Conservation (phyloP, 2,329 filamentous ascomycete genomes). For the Pseudocercospora vitis region DNA sequence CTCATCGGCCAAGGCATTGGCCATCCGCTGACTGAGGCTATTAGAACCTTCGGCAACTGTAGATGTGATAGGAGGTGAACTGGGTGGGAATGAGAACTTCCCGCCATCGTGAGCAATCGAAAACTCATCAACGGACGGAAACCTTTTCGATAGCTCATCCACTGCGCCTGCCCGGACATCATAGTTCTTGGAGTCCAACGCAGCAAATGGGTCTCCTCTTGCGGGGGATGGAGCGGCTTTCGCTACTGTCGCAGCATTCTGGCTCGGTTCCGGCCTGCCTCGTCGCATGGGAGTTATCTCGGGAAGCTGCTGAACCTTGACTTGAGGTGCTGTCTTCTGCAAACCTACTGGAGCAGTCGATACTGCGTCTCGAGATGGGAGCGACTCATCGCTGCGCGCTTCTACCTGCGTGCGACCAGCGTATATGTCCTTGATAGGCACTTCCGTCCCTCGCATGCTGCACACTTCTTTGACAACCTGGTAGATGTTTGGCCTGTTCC, state of each 20-base stretch:
- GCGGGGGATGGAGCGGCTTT: slow-evolving; percentile 64
- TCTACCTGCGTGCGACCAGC: slow-evolving; percentile 62
- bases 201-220: slow-evolving; percentile 84
- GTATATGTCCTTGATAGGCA: slow-evolving; percentile 78
- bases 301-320: slow-evolving; percentile 72
- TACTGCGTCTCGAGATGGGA: slow-evolving; percentile 55
- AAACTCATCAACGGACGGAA: slow-evolving; percentile 91
- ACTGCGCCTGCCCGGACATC: slow-evolving; percentile 52
- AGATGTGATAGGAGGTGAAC: slow-evolving; percentile 36
- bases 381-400: slow-evolving; percentile 58
- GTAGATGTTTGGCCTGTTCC: slow-evolving; percentile 85
- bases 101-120: slow-evolving; percentile 72
- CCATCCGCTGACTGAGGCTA: slow-evolving; percentile 64
- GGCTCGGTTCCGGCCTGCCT: slow-evolving; percentile 62
- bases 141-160: slow-evolving; percentile 82
- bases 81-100: slow-evolving; percentile 23
- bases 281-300: slow-evolving; percentile 93
- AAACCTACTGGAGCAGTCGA: slow-evolving; percentile 61
- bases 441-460: slow-evolving; percentile 77
- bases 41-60: slow-evolving; percentile 50
- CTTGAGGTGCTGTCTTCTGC: slow-evolving; percentile 72
- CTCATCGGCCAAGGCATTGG: slow-evolving; percentile 78
- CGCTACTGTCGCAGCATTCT: slow-evolving; percentile 38
- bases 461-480: slow-evolving; percentile 86
- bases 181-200: slow-evolving; percentile 68